A percentile compares a stretch with the other conserved stretches of the same genome.
phyloP scores from a whole-genome alignment of 495 filamentous ascomycete genomes.

The Aspergillus leporis region DNA sequence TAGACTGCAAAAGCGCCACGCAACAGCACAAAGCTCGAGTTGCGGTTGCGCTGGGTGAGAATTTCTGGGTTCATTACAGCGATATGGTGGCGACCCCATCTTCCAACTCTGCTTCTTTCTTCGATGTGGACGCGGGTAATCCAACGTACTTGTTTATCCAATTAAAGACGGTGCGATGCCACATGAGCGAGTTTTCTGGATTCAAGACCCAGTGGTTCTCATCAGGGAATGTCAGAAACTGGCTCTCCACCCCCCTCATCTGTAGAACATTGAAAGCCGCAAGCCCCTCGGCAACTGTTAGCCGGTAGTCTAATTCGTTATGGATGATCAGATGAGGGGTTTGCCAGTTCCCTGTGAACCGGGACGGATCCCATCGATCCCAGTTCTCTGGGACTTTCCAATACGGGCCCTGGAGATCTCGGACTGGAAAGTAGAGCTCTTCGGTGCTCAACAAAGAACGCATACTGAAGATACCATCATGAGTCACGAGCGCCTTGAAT shows the following conservation, averaged over 20 bases:
- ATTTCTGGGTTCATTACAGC: background rate
- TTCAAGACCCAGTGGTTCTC: constrained; percentile 88
- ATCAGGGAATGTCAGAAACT: constrained; percentile 79
- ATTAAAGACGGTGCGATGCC: constrained; percentile 84
- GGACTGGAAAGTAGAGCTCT: constrained; percentile 85
- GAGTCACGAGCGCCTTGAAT: constrained; percentile 87
- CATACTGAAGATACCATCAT: constrained; percentile 88
- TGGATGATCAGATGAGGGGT: constrained; percentile 91
- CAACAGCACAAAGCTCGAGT: background rate
- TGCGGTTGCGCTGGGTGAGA: background rate
- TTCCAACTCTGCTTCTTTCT: constrained; percentile 3
- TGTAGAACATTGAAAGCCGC: constrained; percentile 90
- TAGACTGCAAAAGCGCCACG: background rate
- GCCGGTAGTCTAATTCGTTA: constrained; percentile 86
- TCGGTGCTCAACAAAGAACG: constrained; percentile 72
- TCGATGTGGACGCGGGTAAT: constrained; percentile 34
- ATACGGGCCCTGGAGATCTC: constrained; percentile 78
- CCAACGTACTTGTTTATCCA: constrained; percentile 88
- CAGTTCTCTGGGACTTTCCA: constrained; percentile 74
- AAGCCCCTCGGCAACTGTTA: constrained; percentile 81
- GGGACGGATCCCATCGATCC: constrained; percentile 79
- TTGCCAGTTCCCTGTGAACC: constrained; percentile 68
- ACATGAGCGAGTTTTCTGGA: constrained; percentile 85
- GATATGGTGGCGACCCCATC: background rate
- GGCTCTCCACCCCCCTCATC: constrained; percentile 50